Conservation (phyloP, 345 rosid genomes). For the Hirschfeldia incana region DNA sequence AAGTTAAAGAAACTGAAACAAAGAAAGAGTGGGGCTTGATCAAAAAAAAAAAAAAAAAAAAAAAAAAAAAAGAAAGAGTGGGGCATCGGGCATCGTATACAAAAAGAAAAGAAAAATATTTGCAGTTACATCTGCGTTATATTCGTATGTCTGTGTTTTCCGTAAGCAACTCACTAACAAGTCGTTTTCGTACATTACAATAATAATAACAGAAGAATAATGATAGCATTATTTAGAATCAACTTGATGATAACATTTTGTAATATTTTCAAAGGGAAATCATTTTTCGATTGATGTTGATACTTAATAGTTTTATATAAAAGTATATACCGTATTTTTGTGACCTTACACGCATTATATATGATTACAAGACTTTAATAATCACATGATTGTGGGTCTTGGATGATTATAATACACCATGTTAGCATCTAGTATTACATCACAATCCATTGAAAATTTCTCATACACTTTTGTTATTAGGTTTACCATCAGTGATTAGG, state of each 20-base stretch:
- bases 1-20: too few relatives aligned
- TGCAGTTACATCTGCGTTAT: conserved; percentile 2
- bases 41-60: not conserved
- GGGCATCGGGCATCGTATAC: not conserved
- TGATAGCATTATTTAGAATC: not conserved
- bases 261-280: conserved; percentile 18
- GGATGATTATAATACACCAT: not conserved
- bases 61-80: not conserved
- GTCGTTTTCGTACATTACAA: conserved; percentile 21
- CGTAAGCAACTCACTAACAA: conserved; percentile 19
- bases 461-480: not conserved
- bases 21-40: too few relatives aligned
- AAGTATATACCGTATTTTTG: conserved; percentile 24
- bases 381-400: conserved; percentile 31
- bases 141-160: conserved; percentile 2
- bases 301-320: conserved; percentile 13
- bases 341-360: conserved; percentile 22
- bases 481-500: not conserved
- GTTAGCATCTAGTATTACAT: conserved; percentile 25
- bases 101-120: not conserved
- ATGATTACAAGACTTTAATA: conserved; percentile 12
- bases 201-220: conserved; percentile 17
- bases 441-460: conserved; percentile 26
- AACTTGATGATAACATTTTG: conserved; percentile 18
- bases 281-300: conserved; percentile 30